These are phyloP conservation scores for Dissophora ornata DNA, from an alignment of 192 early-diverging fungal genomes.

Conservation along the genomic window DNA sequence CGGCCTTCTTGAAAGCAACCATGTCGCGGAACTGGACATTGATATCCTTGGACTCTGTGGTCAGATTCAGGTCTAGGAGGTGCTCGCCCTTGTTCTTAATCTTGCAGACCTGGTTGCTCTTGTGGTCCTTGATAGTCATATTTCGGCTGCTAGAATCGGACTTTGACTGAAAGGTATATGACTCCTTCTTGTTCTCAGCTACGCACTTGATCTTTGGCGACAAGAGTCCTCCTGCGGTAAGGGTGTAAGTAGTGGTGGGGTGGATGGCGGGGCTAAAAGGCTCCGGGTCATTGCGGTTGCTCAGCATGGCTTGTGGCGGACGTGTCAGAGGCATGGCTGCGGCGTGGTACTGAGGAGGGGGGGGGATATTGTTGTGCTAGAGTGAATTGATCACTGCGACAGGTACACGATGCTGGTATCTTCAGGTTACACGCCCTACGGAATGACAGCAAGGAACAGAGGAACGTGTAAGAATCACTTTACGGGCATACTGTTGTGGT, in stretches of 20 bases:
- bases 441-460: too few relatives aligned
- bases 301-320: constrained; percentile 38
- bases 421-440: too few relatives aligned
- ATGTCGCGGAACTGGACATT: constrained; percentile 51
- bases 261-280: constrained; percentile 38
- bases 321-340: constrained; percentile 42
- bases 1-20: constrained; percentile 54
- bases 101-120: constrained; percentile 45
- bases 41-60: constrained; percentile 52
- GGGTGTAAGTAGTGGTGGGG: constrained; percentile 40
- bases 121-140: constrained; percentile 39
- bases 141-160: constrained; percentile 30
- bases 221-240: constrained; percentile 35
- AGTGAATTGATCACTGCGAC: too few relatives aligned
- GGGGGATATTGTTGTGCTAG: neutral
- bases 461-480: too few relatives aligned
- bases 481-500: too few relatives aligned
- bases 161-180: constrained; percentile 49
- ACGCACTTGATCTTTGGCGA: constrained; percentile 47
- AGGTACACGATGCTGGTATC: too few relatives aligned
- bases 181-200: constrained; percentile 45
- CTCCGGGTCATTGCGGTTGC: constrained; percentile 25
- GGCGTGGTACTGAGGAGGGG: too few relatives aligned
- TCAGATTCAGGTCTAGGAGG: constrained; percentile 46
- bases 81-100: constrained; percentile 49